phyloP scores from a whole-genome alignment of 2,329 filamentous ascomycete species.

The Metarhizium guizhouense region DNA sequence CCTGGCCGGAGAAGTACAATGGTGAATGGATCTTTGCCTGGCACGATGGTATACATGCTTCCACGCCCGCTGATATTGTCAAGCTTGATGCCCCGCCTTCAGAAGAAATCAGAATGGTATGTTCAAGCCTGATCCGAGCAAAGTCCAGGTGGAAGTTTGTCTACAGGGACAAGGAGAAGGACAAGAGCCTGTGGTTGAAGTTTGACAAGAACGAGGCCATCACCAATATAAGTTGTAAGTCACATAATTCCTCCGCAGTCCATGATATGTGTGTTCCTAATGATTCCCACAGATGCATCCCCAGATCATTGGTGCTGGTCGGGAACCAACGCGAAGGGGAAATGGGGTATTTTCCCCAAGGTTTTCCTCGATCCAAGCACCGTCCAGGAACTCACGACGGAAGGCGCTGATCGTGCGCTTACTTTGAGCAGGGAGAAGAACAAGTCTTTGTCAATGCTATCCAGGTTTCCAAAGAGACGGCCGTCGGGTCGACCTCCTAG shows the following conservation, averaged over 20 bases:
- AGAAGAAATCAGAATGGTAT: constrained; percentile 36
- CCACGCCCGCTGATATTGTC: constrained; percentile 39
- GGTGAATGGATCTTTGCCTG: constrained; percentile 51
- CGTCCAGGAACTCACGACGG: constrained; percentile 26
- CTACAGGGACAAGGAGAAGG: constrained; percentile 33
- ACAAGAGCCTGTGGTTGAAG: constrained; percentile 41
- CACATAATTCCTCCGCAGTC: not conserved
- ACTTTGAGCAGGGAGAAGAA: constrained; percentile 25
- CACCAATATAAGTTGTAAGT: constrained; percentile 52
- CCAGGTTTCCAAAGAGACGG: constrained; percentile 23
- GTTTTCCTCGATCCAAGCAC: constrained; percentile 38
- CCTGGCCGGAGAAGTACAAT: constrained; percentile 40
- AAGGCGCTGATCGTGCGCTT: constrained; percentile 20
- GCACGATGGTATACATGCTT: constrained; percentile 43
- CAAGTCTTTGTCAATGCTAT: constrained; percentile 23
- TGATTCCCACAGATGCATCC: constrained; percentile 26
- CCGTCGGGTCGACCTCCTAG: constrained; percentile 21
- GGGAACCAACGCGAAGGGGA: constrained; percentile 42
- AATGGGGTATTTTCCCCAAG: constrained; percentile 44
- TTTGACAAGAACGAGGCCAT: constrained; percentile 60
- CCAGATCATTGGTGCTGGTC: constrained; percentile 48
- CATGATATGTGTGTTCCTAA: not conserved
- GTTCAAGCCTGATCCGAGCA: constrained; percentile 37
- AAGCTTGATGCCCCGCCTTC: constrained; percentile 38
- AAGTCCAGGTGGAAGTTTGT: constrained; percentile 45